Evolutionary conservation across 2,329 filamentous ascomycete genomes (phyloP), one percentile per base, ranked within the genome.

Genomic region (Tetracladium maxilliforme): DNA sequence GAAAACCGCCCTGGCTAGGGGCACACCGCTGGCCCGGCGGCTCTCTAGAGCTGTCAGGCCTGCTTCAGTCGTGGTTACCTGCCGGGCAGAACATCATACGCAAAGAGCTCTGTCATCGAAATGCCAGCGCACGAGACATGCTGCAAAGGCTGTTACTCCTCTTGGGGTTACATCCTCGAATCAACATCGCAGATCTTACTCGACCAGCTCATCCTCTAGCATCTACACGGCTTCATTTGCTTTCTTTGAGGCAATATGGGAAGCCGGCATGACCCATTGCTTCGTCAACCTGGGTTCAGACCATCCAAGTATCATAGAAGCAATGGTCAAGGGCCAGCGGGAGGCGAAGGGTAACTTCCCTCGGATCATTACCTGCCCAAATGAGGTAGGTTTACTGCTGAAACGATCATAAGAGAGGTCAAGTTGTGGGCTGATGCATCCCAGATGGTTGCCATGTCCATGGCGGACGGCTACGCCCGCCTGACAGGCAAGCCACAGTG

Each of bases 401-500:
- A 12, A 16, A 10, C 15, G 19, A 15, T 18, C 7, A 16, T 15
- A 22, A 7, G 33, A 12, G n/a, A 11, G 4, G n/a, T 25, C 12
- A 22, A 22, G 30, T 23, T n/a, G 16, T 34, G 21, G 32, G 32
- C 33, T 33, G 19, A 30, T 23, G 23, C 22, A 14, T 15, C 9
- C 12, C 35, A 75, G 61, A 77, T 82, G 70, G 75, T 79, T 6
- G 77, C 76, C 6, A 57, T 82, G 7, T 82, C 75, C 16, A 77
- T 80, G 70, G 77, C 77, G 7, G 76, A 82, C 42, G 77, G 77
- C 19, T 81, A 76, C 40, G 75, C 76, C 22, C 63, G 72, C 19
- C 48, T 76, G 7, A 74, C 72, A 2, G 63, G 67, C 23, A 63
- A 70, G 32, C 71, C 74, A 0, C 76, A 82, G 52, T 71, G 66